phyloP scores from a whole-genome alignment of 805 yeast species.

The Sungouiella thailandica region DNA sequence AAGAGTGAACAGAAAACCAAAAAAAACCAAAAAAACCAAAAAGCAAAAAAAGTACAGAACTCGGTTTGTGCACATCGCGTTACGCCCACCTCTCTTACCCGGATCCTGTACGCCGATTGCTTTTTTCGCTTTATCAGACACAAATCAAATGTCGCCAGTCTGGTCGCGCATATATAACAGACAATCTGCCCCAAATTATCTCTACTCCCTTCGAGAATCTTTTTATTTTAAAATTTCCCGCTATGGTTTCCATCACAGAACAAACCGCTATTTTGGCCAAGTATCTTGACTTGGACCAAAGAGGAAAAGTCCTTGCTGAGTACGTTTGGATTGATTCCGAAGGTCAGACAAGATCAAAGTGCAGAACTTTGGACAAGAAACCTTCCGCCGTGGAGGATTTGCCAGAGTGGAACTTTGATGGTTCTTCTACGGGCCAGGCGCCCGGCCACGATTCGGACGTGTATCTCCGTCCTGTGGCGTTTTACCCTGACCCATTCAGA shows the following conservation, averaged over 20 bases:
- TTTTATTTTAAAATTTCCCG: not conserved
- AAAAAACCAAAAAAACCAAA: too few species aligned
- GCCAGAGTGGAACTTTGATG: conserved; percentile 99
- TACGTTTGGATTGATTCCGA: conserved; percentile 97
- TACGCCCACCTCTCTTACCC: conserved; percentile 2
- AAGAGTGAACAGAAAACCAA: too few species aligned
- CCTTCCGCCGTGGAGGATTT: conserved; percentile 75
- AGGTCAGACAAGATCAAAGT: conserved; percentile 89
- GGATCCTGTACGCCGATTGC: conserved; percentile 2
- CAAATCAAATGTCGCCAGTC: conserved; percentile 1
- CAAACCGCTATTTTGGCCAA: conserved; percentile 80
- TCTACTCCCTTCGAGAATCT: not conserved
- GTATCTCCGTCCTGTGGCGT: conserved; percentile 91
- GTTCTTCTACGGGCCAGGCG: conserved; percentile 97
- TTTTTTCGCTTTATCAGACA: conserved; percentile 1
- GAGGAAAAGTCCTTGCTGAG: conserved; percentile 87
- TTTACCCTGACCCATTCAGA: conserved; percentile 96
- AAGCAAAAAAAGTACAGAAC: too few species aligned
- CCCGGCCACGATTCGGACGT: conserved; percentile 97
- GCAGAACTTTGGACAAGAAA: conserved; percentile 72
- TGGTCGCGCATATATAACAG: not conserved
- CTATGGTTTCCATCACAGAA: conserved; percentile 43
- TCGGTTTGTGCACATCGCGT: too few species aligned
- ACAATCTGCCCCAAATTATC: not conserved
- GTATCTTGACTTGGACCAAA: conserved; percentile 79